Evolutionary conservation across 192 early-diverging fungal species (phyloP).

Genomic region (Entomortierella chlamydospora): DNA sequence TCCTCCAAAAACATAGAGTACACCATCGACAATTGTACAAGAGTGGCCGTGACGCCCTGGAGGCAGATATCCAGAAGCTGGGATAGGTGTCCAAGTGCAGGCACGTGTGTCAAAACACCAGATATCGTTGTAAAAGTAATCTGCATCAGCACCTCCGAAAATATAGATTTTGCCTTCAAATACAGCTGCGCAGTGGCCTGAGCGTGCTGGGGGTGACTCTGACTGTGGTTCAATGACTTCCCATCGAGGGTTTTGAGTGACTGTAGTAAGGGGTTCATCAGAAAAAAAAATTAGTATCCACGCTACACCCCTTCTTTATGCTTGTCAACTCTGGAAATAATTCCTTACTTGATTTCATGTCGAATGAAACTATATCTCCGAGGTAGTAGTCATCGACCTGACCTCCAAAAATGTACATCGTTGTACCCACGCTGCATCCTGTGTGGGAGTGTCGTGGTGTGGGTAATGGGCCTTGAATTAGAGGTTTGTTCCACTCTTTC

Average conservation of each 20-base stretch:
- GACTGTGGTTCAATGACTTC: slow-evolving; percentile 43
- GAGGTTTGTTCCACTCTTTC: slow-evolving; percentile 49
- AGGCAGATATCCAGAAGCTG: slow-evolving; percentile 61
- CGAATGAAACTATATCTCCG: slow-evolving; percentile 60
- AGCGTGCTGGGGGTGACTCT: slow-evolving; percentile 48
- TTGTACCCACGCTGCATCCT: slow-evolving; percentile 55
- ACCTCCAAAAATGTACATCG: slow-evolving; percentile 69
- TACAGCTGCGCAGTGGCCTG: slow-evolving; percentile 38
- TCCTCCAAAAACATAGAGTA: slow-evolving; percentile 70
- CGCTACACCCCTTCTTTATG: too few species aligned
- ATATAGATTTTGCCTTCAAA: slow-evolving; percentile 49
- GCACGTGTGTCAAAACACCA: slow-evolving; percentile 64
- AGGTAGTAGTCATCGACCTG: slow-evolving; percentile 59
- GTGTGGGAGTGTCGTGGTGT: slow-evolving; percentile 60
- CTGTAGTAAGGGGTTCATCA: slow-evolving; percentile 11
- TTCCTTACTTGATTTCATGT: slow-evolving; percentile 61
- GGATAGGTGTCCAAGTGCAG: slow-evolving; percentile 57
- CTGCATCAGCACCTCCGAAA: slow-evolving; percentile 66
- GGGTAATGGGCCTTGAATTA: slow-evolving; percentile 38
- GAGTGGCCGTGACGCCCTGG: slow-evolving; percentile 55
- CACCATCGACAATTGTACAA: slow-evolving; percentile 58
- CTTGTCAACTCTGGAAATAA: too few species aligned
- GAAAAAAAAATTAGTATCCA: too few species aligned
- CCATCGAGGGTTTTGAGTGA: slow-evolving; percentile 50
- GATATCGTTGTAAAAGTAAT: slow-evolving; percentile 65